Evolutionary conservation across 2,329 filamentous ascomycete species (phyloP).

Genomic region (Elsinoe ampelina): DNA sequence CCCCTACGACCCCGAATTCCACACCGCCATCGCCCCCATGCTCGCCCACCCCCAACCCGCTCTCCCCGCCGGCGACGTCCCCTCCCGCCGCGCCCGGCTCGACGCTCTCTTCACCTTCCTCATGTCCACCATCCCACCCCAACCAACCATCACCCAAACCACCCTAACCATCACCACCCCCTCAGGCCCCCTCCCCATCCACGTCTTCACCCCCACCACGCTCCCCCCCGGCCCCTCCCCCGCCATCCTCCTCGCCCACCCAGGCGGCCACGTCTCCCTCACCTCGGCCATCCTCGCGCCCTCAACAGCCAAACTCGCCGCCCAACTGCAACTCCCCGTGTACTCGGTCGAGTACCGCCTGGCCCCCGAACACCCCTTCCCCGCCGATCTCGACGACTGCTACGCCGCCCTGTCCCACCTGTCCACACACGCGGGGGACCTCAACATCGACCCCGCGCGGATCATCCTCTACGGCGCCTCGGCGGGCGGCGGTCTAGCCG

Average conservation of each 20-base stretch:
- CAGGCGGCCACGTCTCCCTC: conserved; percentile 34
- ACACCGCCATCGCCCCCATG: conserved; percentile 12
- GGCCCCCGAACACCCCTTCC: conserved; percentile 20
- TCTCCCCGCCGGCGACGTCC: conserved; percentile 17
- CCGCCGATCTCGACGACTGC: conserved; percentile 18
- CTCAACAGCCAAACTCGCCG: conserved; percentile 29
- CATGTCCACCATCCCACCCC: conserved; percentile 8
- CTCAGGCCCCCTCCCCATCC: conserved; percentile 10
- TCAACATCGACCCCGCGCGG: conserved; percentile 2
- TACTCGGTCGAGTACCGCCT: conserved; percentile 33
- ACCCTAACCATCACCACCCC: conserved; percentile 13
- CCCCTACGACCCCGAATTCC: conserved; percentile 17
- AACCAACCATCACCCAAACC: conserved; percentile 16
- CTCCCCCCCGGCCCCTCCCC: conserved; percentile 9
- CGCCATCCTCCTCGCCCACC: conserved; percentile 33
- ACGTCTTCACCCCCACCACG: conserved; percentile 19
- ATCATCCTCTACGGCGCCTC: not conserved
- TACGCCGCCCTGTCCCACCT: not conserved
- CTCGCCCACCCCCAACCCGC: conserved; percentile 12
- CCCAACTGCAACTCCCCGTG: conserved; percentile 29
- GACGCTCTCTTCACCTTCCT: conserved; percentile 13
- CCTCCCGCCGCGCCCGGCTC: conserved; percentile 13
- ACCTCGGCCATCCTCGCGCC: conserved; percentile 21
- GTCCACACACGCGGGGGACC: not conserved
- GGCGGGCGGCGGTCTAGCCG: not conserved